Evolutionary conservation across 371 early-diverging fungal species (phyloP).

Genomic region (Zychaea mexicana): DNA sequence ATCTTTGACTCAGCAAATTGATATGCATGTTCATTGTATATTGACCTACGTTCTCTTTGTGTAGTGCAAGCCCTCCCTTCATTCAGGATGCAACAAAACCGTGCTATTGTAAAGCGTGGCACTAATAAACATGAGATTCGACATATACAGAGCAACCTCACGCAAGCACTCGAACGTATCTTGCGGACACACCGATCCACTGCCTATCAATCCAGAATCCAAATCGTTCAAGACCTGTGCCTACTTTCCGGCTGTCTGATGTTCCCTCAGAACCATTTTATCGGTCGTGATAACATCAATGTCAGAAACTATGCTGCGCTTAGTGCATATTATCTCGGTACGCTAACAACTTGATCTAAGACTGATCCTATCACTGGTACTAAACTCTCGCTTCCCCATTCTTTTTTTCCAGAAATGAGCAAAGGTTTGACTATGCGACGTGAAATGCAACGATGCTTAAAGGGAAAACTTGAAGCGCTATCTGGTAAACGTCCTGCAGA

Average conservation of each 20-base stretch:
- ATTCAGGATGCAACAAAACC: conserved; percentile 13
- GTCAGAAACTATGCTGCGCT: conserved; percentile 20
- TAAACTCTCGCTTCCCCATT: conserved; percentile 6
- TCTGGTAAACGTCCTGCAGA: background rate
- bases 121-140: conserved; percentile 3
- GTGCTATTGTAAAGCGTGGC: conserved; percentile 4
- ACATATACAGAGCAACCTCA: conserved; percentile 19
- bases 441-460: conserved; percentile 53
- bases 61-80: conserved; percentile 18
- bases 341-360: no score
- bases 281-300: conserved; percentile 2
- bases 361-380: no score
- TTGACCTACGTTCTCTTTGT: background rate
- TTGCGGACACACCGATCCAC: conserved; percentile 19
- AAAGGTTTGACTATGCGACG: conserved; percentile 53
- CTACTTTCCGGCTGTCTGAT: conserved; percentile 14
- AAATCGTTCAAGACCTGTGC: conserved; percentile 24
- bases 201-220: conserved; percentile 15
- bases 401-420: conserved; percentile 42
- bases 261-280: conserved; percentile 28
- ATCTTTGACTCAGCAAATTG: no score
- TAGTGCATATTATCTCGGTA: conserved; percentile 39
- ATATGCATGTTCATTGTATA: background rate
- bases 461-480: conserved; percentile 29
- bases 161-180: conserved; percentile 22